These are phyloP conservation scores for Diaporthe nobilis DNA, from an alignment of 2,329 filamentous ascomycete genomes.

Conservation along the genomic window DNA sequence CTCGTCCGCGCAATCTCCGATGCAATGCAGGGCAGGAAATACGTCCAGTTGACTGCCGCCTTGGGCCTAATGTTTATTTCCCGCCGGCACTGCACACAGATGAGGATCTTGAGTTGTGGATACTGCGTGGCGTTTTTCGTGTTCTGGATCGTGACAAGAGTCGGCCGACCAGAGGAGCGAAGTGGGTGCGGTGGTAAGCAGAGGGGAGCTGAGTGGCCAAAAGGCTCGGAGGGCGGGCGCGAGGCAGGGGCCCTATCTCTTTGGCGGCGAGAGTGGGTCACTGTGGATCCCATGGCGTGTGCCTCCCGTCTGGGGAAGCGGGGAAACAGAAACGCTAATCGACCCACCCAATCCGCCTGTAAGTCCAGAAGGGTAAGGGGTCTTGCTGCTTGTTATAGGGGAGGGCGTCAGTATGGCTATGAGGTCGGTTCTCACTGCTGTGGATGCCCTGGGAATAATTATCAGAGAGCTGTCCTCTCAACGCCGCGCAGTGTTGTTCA, in stretches of 20 bases:
- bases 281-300: slow-evolving; percentile 18
- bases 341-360: slow-evolving; percentile 26
- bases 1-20: slow-evolving; percentile 6
- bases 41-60: neutral
- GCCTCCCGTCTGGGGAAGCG: slow-evolving; percentile 42
- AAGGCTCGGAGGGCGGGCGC: neutral
- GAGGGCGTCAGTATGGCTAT: neutral
- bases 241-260: neutral
- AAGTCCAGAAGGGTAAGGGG: slow-evolving; percentile 33
- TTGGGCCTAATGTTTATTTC: neutral
- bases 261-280: slow-evolving; percentile 6
- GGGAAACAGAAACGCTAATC: slow-evolving; percentile 35
- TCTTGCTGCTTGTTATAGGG: slow-evolving; percentile 26
- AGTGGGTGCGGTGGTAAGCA: slow-evolving; percentile 16
- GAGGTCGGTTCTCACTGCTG: neutral
- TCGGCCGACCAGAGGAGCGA: neutral
- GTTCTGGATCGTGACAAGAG: slow-evolving; percentile 19
- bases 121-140: neutral
- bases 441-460: neutral
- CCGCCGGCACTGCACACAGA: slow-evolving; percentile 30
- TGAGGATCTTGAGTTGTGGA: slow-evolving; percentile 24
- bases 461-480: neutral
- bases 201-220: slow-evolving; percentile 13
- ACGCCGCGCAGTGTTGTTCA: neutral
- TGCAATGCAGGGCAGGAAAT: neutral